Evolutionary conservation across 1,139 yeast genomes (phyloP).

Genomic region (Lodderomyces elongisporus): DNA sequence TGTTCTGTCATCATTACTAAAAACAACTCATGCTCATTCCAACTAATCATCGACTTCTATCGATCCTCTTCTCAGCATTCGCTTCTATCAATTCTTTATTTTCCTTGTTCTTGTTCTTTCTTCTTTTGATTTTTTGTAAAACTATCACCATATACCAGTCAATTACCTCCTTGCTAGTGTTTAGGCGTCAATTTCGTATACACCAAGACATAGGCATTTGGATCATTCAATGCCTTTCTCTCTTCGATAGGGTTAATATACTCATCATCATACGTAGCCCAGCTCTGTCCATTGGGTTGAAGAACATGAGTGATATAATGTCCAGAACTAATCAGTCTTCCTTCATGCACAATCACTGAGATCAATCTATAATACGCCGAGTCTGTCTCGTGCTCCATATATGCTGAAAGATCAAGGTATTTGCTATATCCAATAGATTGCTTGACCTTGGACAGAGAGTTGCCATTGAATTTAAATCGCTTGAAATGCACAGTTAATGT

Average conservation of each 20-base stretch:
- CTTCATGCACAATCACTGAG: conserved; percentile 92
- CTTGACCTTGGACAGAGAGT: conserved; percentile 74
- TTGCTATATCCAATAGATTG: conserved; percentile 80
- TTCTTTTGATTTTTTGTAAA: no score
- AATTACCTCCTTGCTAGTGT: no score
- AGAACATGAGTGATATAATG: conserved; percentile 89
- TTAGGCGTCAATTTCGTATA: conserved; percentile 66
- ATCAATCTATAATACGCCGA: conserved; percentile 64
- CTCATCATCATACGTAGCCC: conserved; percentile 96
- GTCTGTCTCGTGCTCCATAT: conserved; percentile 36
- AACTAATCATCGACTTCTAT: no score
- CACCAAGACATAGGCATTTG: conserved; percentile 83
- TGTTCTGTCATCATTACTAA: no score
- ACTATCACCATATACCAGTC: no score
- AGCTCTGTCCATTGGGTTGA: conserved; percentile 75
- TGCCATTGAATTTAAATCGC: conserved; percentile 82
- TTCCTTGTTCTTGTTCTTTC: no score
- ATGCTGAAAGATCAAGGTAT: conserved; percentile 66
- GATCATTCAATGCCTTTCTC: conserved; percentile 70
- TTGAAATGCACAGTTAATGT: conserved; percentile 81
- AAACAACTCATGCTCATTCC: no score
- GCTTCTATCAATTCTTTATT: no score
- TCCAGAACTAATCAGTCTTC: conserved; percentile 87
- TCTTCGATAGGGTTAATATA: conserved; percentile 71
- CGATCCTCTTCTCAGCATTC: no score